phyloP scores from a whole-genome alignment of 169 alveolate species.

The Cyclospora cayetanensis region DNA sequence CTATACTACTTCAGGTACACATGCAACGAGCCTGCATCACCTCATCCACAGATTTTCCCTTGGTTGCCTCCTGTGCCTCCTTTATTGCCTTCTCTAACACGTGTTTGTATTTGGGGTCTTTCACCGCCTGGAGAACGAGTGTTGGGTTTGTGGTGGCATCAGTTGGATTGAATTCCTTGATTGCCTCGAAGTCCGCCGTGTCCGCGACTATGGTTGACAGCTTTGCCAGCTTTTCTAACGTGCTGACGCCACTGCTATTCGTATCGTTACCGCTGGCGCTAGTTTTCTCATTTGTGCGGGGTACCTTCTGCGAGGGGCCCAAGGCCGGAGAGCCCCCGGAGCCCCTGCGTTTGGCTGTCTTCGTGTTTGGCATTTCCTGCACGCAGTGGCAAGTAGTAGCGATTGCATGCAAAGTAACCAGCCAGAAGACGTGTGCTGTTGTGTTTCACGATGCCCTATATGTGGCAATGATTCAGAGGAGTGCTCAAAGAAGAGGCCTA shows the following conservation, averaged over 20 bases:
- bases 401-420: too few relatives aligned
- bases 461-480: too few relatives aligned
- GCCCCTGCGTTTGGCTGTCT: slow-evolving; percentile 14
- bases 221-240: slow-evolving; percentile 55
- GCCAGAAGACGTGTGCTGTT: too few relatives aligned
- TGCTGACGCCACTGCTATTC: slow-evolving; percentile 6
- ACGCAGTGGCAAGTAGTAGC: too few relatives aligned
- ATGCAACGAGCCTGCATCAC: too few relatives aligned
- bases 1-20: too few relatives aligned
- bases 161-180: slow-evolving; percentile 80
- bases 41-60: neutral
- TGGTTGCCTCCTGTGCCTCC: slow-evolving; percentile 58
- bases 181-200: slow-evolving; percentile 85
- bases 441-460: too few relatives aligned
- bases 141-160: slow-evolving; percentile 92
- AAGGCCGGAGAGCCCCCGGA: slow-evolving; percentile 1
- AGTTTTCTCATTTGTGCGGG: neutral
- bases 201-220: slow-evolving; percentile 86
- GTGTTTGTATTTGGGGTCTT: slow-evolving; percentile 72
- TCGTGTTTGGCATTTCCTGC: slow-evolving; percentile 27
- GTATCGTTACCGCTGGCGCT: neutral
- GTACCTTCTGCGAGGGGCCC: slow-evolving; percentile 21
- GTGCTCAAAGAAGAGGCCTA: too few relatives aligned
- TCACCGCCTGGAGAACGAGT: slow-evolving; percentile 82
- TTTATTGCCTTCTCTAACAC: slow-evolving; percentile 68